A percentile compares a stretch with the other conserved stretches of the same genome.
Conservation (phyloP, 2,329 filamentous ascomycete genomes). For the Lasiodiplodia citricola region DNA sequence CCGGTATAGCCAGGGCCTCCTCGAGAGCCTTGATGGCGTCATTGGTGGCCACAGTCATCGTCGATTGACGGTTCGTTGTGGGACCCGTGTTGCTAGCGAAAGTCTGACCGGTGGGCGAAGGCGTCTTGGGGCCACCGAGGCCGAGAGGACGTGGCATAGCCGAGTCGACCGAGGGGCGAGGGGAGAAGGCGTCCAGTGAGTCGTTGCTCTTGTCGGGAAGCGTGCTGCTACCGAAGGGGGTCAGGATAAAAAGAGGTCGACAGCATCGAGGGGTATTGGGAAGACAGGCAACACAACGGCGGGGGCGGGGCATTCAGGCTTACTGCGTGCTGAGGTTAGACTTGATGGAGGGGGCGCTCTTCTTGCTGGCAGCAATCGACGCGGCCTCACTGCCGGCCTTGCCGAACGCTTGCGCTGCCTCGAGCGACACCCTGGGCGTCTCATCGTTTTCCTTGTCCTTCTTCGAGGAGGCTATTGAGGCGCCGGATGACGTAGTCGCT, state of each 20-base stretch:
- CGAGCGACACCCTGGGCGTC: conserved; percentile 33
- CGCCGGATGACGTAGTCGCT: conserved; percentile 18
- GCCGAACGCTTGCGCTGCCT: conserved; percentile 44
- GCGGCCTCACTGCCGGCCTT: conserved; percentile 45
- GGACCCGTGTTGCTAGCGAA: conserved; percentile 17
- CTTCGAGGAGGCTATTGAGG: conserved; percentile 27
- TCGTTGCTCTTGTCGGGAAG: conserved; percentile 11
- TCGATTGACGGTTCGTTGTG: conserved; percentile 34
- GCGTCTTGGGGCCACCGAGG: not conserved
- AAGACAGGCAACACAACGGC: conserved; percentile 11
- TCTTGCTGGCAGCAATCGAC: conserved; percentile 43
- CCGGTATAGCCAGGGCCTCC: conserved; percentile 34
- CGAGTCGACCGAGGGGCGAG: conserved; percentile 21
- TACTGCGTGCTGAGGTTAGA: conserved; percentile 40
- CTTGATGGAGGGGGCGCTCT: conserved; percentile 38
- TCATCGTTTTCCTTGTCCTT: conserved; percentile 36
- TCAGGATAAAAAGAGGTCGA: conserved; percentile 20
- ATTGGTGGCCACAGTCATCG: conserved; percentile 33
- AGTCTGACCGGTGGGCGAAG: conserved; percentile 30
- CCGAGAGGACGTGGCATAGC: conserved; percentile 13
- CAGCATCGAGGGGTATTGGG: conserved; percentile 15
- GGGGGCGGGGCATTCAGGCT: conserved; percentile 21
- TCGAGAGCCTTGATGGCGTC: conserved; percentile 43
- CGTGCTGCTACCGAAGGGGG: conserved; percentile 15
- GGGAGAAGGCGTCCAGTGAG: conserved; percentile 12